Conservation (phyloP, 306 rosid species). For the Prosopis cineraria region DNA sequence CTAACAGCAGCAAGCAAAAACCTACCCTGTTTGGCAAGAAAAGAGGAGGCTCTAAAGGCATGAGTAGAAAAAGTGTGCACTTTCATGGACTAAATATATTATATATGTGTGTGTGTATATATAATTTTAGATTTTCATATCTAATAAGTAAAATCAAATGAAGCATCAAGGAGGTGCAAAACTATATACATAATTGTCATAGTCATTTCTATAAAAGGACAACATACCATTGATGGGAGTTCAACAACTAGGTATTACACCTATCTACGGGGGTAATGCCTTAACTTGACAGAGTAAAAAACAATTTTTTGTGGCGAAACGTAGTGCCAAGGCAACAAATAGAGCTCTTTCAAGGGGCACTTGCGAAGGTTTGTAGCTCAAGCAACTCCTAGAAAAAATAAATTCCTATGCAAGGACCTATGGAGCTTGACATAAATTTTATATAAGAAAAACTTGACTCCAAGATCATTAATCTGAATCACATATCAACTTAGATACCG, state of each 20-base stretch:
- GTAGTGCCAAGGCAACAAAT: not conserved
- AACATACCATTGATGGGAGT: not conserved
- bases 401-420: not conserved
- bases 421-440: not conserved
- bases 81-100: constrained; percentile 2
- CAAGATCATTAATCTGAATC: not conserved
- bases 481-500: not conserved
- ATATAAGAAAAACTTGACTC: not conserved
- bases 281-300: not conserved
- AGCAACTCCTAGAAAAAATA: not conserved
- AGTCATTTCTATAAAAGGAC: not conserved
- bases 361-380: not conserved
- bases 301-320: not conserved
- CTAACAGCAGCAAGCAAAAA: constrained; percentile 97
- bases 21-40: constrained; percentile 76
- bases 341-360: not conserved
- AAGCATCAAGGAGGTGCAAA: constrained; percentile 9
- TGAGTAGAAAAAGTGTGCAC: constrained; percentile 11
- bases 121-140: constrained; percentile 3
- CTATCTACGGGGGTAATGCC: not conserved
- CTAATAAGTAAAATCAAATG: not conserved
- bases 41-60: constrained; percentile 30
- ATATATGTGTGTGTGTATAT: no score
- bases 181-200: not conserved
- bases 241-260: not conserved